Evolutionary conservation across 805 yeast species (phyloP), one percentile per base, ranked within the genome.

Genomic region (Wickerhamiella kurtzmanii): DNA sequence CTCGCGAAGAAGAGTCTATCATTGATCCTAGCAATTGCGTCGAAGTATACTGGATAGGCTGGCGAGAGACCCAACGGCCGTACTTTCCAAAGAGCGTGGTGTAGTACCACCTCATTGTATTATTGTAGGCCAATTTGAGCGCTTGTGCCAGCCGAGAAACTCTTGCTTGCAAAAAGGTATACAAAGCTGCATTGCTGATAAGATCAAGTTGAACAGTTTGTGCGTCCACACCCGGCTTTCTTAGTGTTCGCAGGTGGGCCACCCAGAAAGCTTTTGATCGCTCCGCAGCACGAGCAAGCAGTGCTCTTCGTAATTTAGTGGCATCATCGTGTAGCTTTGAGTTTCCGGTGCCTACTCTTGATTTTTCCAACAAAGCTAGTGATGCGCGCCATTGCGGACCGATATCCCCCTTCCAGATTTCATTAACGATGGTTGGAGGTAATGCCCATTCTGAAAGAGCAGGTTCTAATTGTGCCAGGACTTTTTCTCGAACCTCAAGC

Each of bases 51-150:
- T 25, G 32, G 6, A 52, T 25, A 17, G 54, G 53, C 47, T 52
- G 57, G n/a, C 57, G 50, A 22, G 45, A 48, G 16, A 56, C 47
- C 53, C 52, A 52, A 22, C 58, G 48, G 19, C 56, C 54, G 37
- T 57, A 57, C 43, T 57, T 57, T 18, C 80, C 77, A 58, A 88
- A 89, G 54, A 82, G 75, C 48, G 81, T 74, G 48, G 73, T 70
- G 61, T 92, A 92, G 65, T 89, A 92, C 98, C 98, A 92, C 56
- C 75, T 70, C 84, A 92, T 88, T 2, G 97, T 89, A 57, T 78
- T 79, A 17, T 79, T 66, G 61, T 92, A 92, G 0, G 96, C 97
- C 56, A 74, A 74, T 46, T 78, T 72, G 37, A 92, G 70, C 57
- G 85, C 92, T 15, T 66, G 60, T 0, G 95, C 89, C 46, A 92